Evolutionary conservation across 176 grass and related monocot genomes (phyloP).

Genomic region (Rhynchospora tenuis): DNA sequence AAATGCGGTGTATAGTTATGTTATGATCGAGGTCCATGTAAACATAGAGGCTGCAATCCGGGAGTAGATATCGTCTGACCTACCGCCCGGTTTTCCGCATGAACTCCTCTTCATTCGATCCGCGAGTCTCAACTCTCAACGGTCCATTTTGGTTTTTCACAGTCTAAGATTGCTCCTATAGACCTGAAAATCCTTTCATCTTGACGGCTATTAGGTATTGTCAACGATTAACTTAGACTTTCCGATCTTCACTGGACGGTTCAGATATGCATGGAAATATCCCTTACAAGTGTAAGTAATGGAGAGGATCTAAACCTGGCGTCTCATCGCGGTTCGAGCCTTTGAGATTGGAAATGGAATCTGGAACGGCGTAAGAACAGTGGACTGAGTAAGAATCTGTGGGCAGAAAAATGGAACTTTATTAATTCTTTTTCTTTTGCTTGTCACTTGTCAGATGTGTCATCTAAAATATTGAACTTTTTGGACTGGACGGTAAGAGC

Average conservation of each 20-base stretch:
- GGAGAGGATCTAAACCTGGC: background rate
- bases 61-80: background rate
- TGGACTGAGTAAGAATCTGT: background rate
- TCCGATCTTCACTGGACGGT: background rate
- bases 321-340: background rate
- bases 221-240: background rate
- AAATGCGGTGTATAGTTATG: background rate
- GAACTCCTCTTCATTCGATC: background rate
- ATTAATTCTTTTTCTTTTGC: background rate
- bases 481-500: too few species aligned
- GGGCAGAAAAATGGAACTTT: constrained; percentile 1
- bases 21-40: background rate
- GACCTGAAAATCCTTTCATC: too few species aligned
- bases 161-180: background rate
- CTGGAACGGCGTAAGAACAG: background rate
- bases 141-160: background rate
- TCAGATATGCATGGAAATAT: background rate
- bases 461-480: too few species aligned
- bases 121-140: background rate
- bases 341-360: background rate
- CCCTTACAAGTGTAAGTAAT: background rate
- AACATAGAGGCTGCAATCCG: background rate
- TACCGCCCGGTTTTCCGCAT: background rate
- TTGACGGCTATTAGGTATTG: background rate
- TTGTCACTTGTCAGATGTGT: background rate